Base-by-base conservation (phyloP, 768 basidiomycete genomes). In the Naganishia onofrii region DNA sequence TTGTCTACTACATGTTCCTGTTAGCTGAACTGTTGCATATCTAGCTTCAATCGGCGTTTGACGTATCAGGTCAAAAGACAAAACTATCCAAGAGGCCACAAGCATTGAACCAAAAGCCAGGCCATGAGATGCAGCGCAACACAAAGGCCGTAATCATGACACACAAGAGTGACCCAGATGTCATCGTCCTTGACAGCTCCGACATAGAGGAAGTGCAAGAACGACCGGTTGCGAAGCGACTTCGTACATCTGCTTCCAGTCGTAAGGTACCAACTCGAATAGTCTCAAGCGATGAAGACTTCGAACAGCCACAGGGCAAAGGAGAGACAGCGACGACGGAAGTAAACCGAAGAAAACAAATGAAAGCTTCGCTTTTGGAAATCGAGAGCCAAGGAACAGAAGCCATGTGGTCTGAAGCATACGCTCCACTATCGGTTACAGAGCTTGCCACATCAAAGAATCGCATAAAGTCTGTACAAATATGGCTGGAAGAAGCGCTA, bases 361-460 rank as follows among this genome's bases (percentile, higher is more conserved):
- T n/a, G 54, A 29, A 29, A 5, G 29, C 29, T 31, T 29, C 29
- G 1, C 19, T 53, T 23, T n/a, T n/a, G 7, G 9, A 31, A 4
- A 6, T 31, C 29, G 7, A 32, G 12, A 55, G 54, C 29, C 15
- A 12, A 31, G 12, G 29, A 10, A 38, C 75, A 58, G 32, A 58
- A 3, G 60, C 23, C 60, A 63, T 63, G 60, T 63, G 60, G 60
- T 63, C 34, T 36, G 42, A 63, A 10, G 38, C 60, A 0, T 63
- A 63, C 23, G 21, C 60, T 28, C 60, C 60, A 19, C 26, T 12
- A 42, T 63, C 60, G 26, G 28, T 29, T 23, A 15, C 71, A 17
- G 80, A 81, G 3, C 74, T 81, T 12, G 80, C 78, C 34, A 78
- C 80, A 32, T 75, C 76, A 0, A 81, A 79, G 68, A 74, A 74